These are phyloP conservation scores for Tolypocladium album DNA, from an alignment of 2,329 filamentous ascomycete species.

Conservation along the genomic window DNA sequence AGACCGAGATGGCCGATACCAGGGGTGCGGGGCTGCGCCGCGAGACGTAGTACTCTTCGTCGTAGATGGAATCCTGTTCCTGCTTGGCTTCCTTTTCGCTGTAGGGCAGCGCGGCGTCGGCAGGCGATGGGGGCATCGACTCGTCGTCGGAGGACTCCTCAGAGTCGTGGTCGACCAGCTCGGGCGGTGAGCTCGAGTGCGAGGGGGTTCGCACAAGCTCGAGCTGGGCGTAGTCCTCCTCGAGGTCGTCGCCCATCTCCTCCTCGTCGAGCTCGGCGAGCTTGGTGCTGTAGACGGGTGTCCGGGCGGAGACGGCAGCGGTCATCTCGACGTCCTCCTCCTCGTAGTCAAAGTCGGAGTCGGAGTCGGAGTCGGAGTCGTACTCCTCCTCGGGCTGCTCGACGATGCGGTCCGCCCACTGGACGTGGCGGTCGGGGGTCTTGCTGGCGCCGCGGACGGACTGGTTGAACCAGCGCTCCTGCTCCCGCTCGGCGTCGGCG, in stretches of 20 bases:
- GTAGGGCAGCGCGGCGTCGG: conserved; percentile 46
- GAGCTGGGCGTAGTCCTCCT: conserved; percentile 55
- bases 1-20: conserved; percentile 46
- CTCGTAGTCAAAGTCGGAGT: conserved; percentile 36
- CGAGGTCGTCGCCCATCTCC: conserved; percentile 42
- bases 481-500: conserved; percentile 86
- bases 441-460: conserved; percentile 67
- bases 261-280: conserved; percentile 21
- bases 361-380: conserved; percentile 40
- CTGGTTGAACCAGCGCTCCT: conserved; percentile 97
- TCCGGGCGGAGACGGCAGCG: conserved; percentile 33
- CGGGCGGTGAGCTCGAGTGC: conserved; percentile 55
- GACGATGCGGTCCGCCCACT: conserved; percentile 74
- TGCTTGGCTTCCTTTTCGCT: conserved; percentile 42
- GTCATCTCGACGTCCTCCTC: conserved; percentile 50
- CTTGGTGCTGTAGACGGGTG: conserved; percentile 29
- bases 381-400: conserved; percentile 64
- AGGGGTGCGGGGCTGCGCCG: conserved; percentile 38
- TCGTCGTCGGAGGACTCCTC: conserved; percentile 68
- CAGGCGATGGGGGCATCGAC: conserved; percentile 65
- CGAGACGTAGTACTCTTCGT: conserved; percentile 43
- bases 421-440: conserved; percentile 60
- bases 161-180: conserved; percentile 58
- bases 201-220: conserved; percentile 59
- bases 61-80: conserved; percentile 35